phyloP scores from a whole-genome alignment of 1,284 basidiomycete genomes.

The Malassezia pachydermatis region DNA sequence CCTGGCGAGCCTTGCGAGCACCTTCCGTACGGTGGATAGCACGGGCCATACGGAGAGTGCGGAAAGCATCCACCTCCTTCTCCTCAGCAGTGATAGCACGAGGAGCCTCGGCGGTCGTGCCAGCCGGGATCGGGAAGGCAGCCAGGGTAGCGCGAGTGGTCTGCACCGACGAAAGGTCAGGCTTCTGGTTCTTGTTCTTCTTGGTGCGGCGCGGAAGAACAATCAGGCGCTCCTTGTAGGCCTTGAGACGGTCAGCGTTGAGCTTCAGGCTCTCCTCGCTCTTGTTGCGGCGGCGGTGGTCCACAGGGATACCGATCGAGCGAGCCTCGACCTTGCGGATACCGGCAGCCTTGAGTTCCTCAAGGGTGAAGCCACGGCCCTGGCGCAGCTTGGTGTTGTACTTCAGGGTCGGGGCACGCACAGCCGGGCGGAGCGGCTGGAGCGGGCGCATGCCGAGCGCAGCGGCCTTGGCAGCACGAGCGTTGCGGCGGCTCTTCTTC shows the following conservation, averaged over 20 bases:
- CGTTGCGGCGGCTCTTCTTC: constrained; percentile 88
- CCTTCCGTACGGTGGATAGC: constrained; percentile 77
- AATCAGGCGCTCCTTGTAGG: constrained; percentile 67
- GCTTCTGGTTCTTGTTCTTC: constrained; percentile 78
- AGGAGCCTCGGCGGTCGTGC: constrained; percentile 64
- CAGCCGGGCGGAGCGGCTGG: constrained; percentile 85
- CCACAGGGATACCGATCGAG: constrained; percentile 85
- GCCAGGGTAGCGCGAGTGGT: constrained; percentile 58
- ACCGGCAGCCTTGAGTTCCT: constrained; percentile 93
- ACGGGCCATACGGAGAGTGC: constrained; percentile 75
- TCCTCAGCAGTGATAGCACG: constrained; percentile 89
- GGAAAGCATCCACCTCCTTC: constrained; percentile 70
- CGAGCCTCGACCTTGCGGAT: constrained; percentile 87
- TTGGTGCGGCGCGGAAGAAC: constrained; percentile 71
- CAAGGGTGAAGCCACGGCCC: constrained; percentile 90
- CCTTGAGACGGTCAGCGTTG: constrained; percentile 89
- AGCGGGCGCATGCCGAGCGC: constrained; percentile 84
- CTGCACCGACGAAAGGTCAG: constrained; percentile 68
- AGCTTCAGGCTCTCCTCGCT: constrained; percentile 93
- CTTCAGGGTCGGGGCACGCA: constrained; percentile 88
- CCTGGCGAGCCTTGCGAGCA: constrained; percentile 61
- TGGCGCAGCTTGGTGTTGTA: constrained; percentile 98
- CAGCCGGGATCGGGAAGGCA: constrained; percentile 56
- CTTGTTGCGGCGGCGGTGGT: constrained; percentile 92
- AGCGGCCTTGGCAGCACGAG: constrained; percentile 84